These are phyloP conservation scores for Cairneyella variabilis DNA, from an alignment of 495 filamentous ascomycete species.

Conservation along the genomic window DNA sequence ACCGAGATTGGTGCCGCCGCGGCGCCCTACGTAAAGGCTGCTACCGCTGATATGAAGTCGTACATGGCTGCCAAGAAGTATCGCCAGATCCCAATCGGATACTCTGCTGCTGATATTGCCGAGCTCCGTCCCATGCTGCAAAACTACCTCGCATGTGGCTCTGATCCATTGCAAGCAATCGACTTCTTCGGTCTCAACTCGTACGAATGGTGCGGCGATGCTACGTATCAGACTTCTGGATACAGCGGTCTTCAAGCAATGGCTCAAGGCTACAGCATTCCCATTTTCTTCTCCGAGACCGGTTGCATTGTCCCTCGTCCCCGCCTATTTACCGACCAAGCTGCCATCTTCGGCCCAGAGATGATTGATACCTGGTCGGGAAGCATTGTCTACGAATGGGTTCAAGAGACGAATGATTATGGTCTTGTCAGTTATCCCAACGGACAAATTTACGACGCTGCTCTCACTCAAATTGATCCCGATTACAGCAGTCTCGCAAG, in stretches of 20 bases:
- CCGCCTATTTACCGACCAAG: constrained; percentile 72
- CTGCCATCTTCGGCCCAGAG: constrained; percentile 65
- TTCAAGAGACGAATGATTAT: constrained; percentile 77
- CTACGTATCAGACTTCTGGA: constrained; percentile 61
- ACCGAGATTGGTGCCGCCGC: constrained; percentile 52
- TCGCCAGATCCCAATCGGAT: constrained; percentile 77
- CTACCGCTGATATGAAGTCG: constrained; percentile 75
- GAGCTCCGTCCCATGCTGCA: constrained; percentile 77
- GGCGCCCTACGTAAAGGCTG: constrained; percentile 78
- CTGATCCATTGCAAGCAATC: constrained; percentile 60
- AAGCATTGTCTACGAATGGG: constrained; percentile 85
- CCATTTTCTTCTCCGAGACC: constrained; percentile 83
- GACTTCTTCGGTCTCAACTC: constrained; percentile 86
- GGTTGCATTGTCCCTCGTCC: constrained; percentile 65
- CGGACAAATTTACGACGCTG: constrained; percentile 65
- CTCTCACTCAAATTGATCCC: constrained; percentile 66
- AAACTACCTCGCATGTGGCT: constrained; percentile 78
- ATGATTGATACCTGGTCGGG: constrained; percentile 79
- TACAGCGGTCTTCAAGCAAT: constrained; percentile 60
- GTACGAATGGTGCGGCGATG: constrained; percentile 81
- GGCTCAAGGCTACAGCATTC: constrained; percentile 57
- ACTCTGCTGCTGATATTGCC: constrained; percentile 83
- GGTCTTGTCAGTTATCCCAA: constrained; percentile 77
- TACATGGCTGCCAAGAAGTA: constrained; percentile 73
- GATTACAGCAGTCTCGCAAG: constrained; percentile 73